Conservation (phyloP, 805 yeast species). For the Kuraishia ogatae region DNA sequence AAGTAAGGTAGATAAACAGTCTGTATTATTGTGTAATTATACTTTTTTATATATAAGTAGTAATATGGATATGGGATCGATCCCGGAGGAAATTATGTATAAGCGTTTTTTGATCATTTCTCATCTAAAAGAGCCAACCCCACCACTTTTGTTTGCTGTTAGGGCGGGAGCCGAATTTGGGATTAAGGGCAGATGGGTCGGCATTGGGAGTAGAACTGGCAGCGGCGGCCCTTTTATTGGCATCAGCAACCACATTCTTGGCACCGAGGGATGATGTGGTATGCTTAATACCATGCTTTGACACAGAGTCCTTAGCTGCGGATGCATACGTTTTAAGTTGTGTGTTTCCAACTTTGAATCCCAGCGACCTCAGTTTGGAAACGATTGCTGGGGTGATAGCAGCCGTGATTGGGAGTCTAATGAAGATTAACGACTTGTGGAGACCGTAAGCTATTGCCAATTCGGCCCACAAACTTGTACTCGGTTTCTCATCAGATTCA, state of each 20-base stretch:
- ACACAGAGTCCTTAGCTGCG: slow-evolving; percentile 16
- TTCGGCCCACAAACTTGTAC: slow-evolving; percentile 61
- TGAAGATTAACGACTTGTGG: slow-evolving; percentile 78
- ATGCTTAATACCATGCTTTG: slow-evolving; percentile 17
- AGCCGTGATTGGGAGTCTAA: slow-evolving; percentile 85
- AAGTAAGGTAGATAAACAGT: too few relatives aligned
- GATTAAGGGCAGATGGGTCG: slow-evolving; percentile 30
- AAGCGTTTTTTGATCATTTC: background rate
- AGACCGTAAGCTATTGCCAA: slow-evolving; percentile 86
- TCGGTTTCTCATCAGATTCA: slow-evolving; percentile 8
- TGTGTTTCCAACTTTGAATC: slow-evolving; percentile 63
- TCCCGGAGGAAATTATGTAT: background rate
- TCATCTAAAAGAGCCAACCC: slow-evolving; percentile 38
- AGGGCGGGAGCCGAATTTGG: slow-evolving; percentile 47
- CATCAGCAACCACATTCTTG: slow-evolving; percentile 10
- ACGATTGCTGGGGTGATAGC: slow-evolving; percentile 85
- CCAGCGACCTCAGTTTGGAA: slow-evolving; percentile 56
- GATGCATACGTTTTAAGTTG: slow-evolving; percentile 32
- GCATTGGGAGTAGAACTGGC: slow-evolving; percentile 4
- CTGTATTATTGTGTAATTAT: background rate
- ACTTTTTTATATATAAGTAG: background rate
- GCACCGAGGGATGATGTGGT: slow-evolving; percentile 17
- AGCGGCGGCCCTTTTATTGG: slow-evolving; percentile 3
- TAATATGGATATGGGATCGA: background rate
- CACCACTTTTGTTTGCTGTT: slow-evolving; percentile 47